Base-by-base conservation (phyloP, 495 filamentous ascomycete genomes). In the Trichoderma asperelloides region DNA sequence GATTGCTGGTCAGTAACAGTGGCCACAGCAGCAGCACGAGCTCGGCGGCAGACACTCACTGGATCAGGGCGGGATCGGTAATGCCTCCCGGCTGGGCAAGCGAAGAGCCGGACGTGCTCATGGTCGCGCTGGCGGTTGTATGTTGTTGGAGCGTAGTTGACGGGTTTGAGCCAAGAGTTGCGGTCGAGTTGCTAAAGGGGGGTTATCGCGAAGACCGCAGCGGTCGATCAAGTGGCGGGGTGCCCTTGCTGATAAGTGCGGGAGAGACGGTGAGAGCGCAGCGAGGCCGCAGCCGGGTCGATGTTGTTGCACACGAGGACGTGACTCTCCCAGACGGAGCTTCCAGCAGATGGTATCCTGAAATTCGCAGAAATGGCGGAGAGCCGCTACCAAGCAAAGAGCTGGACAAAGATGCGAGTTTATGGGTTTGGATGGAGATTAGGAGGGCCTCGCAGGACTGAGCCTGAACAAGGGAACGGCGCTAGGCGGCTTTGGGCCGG, bases 1-100 rank as follows among this genome's bases (percentile, higher is more conserved):
- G 67, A 65, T 67, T 68, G 71, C 70, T 63, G 72, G 75, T 74
- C 66, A 74, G 69, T 69, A 67, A 70, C 64, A 33, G 12, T 60
- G 21, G 70, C 60, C 64, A 65, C 21, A 25, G 41, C 41, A 63
- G 60, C n/a, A 25, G 63, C 12, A 16, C 41, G 47, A 23, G 18
- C 9, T 18, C 9, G 23, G n/a, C 47, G 21, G 47, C 9, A 66
- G 67, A 55, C 28, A 70, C 71, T 68, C 75, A 86, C 84, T 83
- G 85, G 76, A 86, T 86, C 68, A 86, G 81, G 57, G 81, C 80
- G 64, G 84, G 84, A 74, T 86, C 84, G 67, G 84, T 84, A 74
- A 86, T 86, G 66, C 84, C 84, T 62, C 82, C 83, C 68, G 73
- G 72, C 28, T 76, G 76, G 68, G 71, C 69, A 68, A 83, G 71